Conservation (phyloP, 352 stramenopile genomes). For the Globisporangium irregulare region DNA sequence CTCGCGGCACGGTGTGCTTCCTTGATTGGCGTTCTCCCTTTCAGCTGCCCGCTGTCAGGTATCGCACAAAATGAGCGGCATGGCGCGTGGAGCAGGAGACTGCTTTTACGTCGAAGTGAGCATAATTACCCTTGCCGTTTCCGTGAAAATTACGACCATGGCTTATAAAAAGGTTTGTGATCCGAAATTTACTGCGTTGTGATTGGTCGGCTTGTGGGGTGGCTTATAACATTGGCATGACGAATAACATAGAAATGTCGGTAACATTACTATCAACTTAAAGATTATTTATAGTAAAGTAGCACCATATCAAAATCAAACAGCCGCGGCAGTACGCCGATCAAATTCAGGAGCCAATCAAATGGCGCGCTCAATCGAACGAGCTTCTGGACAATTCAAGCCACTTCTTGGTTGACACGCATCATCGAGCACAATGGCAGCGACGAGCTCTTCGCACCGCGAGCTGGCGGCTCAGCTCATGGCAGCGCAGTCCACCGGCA, state of each 20-base stretch:
- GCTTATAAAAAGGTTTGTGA: neutral
- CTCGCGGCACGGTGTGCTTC: too few relatives aligned
- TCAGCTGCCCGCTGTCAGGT: neutral
- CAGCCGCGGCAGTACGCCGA: too few relatives aligned
- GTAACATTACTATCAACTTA: neutral
- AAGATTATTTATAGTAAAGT: too few relatives aligned
- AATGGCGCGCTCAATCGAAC: neutral
- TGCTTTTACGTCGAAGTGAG: neutral
- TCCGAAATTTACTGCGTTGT: too few relatives aligned
- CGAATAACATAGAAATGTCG: constrained; percentile 1
- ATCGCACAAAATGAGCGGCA: neutral
- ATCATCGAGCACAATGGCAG: constrained; percentile 5
- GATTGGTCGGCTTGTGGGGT: neutral
- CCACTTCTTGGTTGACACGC: constrained; percentile 6
- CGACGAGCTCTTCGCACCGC: constrained; percentile 7
- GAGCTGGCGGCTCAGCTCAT: constrained; percentile 31
- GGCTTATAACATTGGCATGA: neutral
- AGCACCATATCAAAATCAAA: too few relatives aligned
- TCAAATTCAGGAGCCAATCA: neutral
- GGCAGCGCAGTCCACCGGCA: constrained; percentile 25
- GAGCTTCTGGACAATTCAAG: neutral
- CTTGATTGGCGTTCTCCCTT: neutral
- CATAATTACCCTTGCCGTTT: neutral
- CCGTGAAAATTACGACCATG: neutral
- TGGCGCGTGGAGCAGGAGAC: neutral